Conservation (phyloP, 257 asterid genomes). For the Leonotis leonurus region DNA sequence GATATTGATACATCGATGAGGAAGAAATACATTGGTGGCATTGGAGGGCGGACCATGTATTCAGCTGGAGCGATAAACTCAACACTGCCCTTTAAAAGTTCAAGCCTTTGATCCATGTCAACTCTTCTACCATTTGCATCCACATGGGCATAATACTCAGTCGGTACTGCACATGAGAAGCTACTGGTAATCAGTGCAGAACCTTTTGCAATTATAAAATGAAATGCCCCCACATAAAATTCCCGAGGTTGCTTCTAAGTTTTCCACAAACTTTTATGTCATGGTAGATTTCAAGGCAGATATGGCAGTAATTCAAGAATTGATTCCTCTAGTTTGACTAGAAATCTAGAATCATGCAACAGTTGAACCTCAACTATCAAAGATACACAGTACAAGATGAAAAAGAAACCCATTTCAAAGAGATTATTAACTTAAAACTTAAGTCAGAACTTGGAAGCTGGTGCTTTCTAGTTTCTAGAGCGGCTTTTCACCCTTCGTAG, state of each 20-base stretch:
- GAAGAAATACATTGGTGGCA: constrained; percentile 77
- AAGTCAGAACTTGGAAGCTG: neutral
- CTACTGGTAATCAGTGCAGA: constrained; percentile 19
- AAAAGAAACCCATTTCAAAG: neutral
- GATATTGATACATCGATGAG: constrained; percentile 84
- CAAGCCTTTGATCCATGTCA: constrained; percentile 87
- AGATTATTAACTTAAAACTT: neutral
- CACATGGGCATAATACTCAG: constrained; percentile 76
- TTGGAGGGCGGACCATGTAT: constrained; percentile 86
- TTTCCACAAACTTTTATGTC: neutral
- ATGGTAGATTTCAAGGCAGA: constrained; percentile 9
- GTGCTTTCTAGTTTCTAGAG: neutral
- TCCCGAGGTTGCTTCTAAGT: neutral
- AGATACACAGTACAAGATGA: neutral
- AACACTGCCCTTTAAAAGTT: constrained; percentile 75
- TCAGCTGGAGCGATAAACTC: constrained; percentile 82
- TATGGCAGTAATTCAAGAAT: neutral
- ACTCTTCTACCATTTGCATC: constrained; percentile 73
- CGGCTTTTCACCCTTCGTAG: neutral
- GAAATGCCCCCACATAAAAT: neutral
- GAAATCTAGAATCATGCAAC: constrained; percentile 1
- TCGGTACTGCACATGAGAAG: constrained; percentile 58
- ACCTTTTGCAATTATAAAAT: constrained; percentile 14
- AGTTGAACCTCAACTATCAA: neutral
- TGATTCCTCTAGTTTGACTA: neutral